Conservation (phyloP, 192 early-diverging fungal species). For the Chytriomyces confervae region DNA sequence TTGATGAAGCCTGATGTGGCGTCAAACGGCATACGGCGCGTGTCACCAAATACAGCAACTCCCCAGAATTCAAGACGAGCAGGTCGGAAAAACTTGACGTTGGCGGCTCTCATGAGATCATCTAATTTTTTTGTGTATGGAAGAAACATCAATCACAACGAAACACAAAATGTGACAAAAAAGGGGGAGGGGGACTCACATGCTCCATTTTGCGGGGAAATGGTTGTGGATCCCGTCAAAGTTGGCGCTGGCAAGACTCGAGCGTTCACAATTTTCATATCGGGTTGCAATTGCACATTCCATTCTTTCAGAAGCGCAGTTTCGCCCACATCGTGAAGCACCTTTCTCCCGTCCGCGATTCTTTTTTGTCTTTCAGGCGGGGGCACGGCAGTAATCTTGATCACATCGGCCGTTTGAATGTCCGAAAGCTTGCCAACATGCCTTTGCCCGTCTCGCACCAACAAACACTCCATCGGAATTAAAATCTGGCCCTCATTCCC, state of each 20-base stretch:
- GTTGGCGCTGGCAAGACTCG: slow-evolving; percentile 40
- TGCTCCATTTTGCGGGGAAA: slow-evolving; percentile 17
- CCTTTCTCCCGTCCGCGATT: slow-evolving; percentile 14
- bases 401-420: slow-evolving; percentile 37
- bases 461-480: slow-evolving; percentile 38
- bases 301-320: slow-evolving; percentile 31
- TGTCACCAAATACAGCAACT: slow-evolving; percentile 30
- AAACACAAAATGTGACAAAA: background rate
- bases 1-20: slow-evolving; percentile 7
- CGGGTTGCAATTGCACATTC: slow-evolving; percentile 39
- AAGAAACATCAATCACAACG: background rate
- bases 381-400: slow-evolving; percentile 39
- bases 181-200: background rate
- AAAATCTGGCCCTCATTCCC: slow-evolving; percentile 28
- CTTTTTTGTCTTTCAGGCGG: slow-evolving; percentile 29
- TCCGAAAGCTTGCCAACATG: slow-evolving; percentile 38
- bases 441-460: slow-evolving; percentile 26
- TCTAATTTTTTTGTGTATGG: background rate
- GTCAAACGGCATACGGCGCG: slow-evolving; percentile 18
- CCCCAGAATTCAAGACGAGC: slow-evolving; percentile 28
- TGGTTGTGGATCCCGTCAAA: slow-evolving; percentile 23
- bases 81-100: slow-evolving; percentile 30
- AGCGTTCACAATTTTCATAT: slow-evolving; percentile 44
- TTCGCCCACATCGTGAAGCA: slow-evolving; percentile 1
- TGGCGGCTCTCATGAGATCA: background rate